A percentile compares a stretch with the other conserved stretches of the same genome.
phyloP scores from a whole-genome alignment of 805 yeast genomes.

The Pichia nanzhaoensis region DNA sequence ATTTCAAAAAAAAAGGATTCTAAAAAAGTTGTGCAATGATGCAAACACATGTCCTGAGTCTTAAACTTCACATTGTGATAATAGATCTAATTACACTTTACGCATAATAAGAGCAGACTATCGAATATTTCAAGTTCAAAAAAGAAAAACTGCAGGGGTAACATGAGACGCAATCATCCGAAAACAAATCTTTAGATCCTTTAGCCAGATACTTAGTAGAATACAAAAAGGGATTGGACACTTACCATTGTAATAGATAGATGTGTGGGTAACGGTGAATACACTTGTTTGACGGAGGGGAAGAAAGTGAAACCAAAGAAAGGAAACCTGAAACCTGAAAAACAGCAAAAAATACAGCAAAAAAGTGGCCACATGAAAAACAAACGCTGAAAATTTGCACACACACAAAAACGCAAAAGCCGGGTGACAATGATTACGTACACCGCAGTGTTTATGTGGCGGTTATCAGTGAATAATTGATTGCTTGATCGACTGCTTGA shows the following conservation, averaged over 20 bases:
- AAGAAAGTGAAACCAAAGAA: no score
- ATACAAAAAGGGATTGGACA: neutral
- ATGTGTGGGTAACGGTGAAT: neutral
- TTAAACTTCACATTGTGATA: neutral
- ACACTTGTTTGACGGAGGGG: no score
- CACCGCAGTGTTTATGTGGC: no score
- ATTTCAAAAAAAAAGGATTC: neutral
- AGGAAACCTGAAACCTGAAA: no score
- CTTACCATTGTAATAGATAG: constrained; percentile 21
- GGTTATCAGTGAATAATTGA: no score
- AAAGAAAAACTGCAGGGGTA: constrained; percentile 4
- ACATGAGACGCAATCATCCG: constrained; percentile 2
- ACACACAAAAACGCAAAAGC: no score
- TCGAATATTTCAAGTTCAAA: neutral
- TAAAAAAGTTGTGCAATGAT: constrained; percentile 3
- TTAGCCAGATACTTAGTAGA: constrained; percentile 19
- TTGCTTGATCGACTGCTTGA: no score
- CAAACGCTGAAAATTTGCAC: no score
- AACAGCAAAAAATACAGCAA: no score
- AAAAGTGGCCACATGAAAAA: no score
- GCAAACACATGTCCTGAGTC: constrained; percentile 1
- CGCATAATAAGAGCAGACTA: neutral
- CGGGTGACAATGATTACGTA: no score
- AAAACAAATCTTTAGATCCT: constrained; percentile 29
- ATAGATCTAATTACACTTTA: neutral